Evolutionary conservation across 2,329 filamentous ascomycete genomes (phyloP), one percentile per base, ranked within the genome.

Genomic region (Venturia asperata): DNA sequence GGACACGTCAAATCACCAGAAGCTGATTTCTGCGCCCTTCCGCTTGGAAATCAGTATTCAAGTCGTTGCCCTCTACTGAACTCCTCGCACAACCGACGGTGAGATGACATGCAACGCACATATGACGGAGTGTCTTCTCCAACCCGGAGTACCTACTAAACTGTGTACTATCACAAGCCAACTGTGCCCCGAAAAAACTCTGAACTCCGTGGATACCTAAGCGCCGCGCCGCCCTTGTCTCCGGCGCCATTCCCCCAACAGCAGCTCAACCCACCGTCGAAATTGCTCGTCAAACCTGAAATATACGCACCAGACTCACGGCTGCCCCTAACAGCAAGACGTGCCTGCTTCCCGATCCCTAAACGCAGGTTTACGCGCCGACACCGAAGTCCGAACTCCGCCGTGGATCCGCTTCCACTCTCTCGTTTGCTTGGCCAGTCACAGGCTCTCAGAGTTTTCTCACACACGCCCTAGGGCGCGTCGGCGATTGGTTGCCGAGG

Each of bases 401-500:
- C n/a, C 11, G 52, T 55, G 49, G 49, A 34, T 55, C 49, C 45
- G 10, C n/a, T 10, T 0, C 11, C 1, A 1, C 24, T 11, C 4
- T 19, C 49, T 58, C 52, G 52, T 19, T 58, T 58, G 30, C 52
- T 58, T 21, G 52, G 52, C 52, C 52, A 58, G 52, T 58, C 15
- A 37, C 30, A 58, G 52, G 3, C 30, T 58, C 30, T 58, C 52
- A 58, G 52, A 58, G 37, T 58, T 58, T 58, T 58, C 52, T 37
- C 17, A n/a, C 5, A n/a, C 15, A 11, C 52, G 30, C 5, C 27
- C 11, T 55, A 4, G 49, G 49, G 49, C 17, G 3, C 11, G 0
- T n/a, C 13, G 15, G 6, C 27, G 49, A 58, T 58, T 58, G 52
- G 52, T 58, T 21, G 30, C 30, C 30, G 3, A 37, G 15, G 27